Conservation (phyloP, 108 stramenopile species). For the Cyclostephanos tholiformis region DNA sequence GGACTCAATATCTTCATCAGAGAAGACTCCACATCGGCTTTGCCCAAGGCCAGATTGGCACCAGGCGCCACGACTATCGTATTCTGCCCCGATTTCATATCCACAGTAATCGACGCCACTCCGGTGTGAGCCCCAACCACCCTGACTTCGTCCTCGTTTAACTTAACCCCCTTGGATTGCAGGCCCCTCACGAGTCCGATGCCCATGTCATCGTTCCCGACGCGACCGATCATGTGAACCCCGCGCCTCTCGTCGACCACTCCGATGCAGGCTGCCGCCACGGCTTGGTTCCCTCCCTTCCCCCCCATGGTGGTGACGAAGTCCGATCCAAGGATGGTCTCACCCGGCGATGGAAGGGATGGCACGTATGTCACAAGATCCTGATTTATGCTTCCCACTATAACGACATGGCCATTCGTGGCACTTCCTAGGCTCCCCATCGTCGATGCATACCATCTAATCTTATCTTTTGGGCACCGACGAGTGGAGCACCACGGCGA, state of each 20-base stretch:
- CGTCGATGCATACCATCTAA: background rate
- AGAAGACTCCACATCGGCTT: constrained; percentile 59
- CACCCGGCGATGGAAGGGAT: constrained; percentile 66
- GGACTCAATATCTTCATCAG: constrained; percentile 21
- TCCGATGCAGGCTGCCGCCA: constrained; percentile 77
- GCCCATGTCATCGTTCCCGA: constrained; percentile 79
- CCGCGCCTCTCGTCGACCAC: constrained; percentile 41
- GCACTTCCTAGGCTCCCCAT: background rate
- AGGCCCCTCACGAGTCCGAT: constrained; percentile 57
- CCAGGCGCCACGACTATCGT: constrained; percentile 82
- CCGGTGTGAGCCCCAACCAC: constrained; percentile 57
- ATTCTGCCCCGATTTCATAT: constrained; percentile 76
- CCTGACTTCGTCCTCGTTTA: constrained; percentile 5
- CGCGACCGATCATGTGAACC: constrained; percentile 78
- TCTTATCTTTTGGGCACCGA: no score
- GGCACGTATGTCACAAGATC: constrained; percentile 71
- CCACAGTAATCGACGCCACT: constrained; percentile 79
- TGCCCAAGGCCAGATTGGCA: constrained; percentile 69
- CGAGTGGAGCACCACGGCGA: no score
- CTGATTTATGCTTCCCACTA: constrained; percentile 82
- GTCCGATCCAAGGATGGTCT: constrained; percentile 81
- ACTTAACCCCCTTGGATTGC: constrained; percentile 13
- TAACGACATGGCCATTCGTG: constrained; percentile 51
- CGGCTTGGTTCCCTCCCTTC: constrained; percentile 93
- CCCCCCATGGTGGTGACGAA: constrained; percentile 83